Conservation (phyloP, 148 eudicot species). For the Silene conica region DNA sequence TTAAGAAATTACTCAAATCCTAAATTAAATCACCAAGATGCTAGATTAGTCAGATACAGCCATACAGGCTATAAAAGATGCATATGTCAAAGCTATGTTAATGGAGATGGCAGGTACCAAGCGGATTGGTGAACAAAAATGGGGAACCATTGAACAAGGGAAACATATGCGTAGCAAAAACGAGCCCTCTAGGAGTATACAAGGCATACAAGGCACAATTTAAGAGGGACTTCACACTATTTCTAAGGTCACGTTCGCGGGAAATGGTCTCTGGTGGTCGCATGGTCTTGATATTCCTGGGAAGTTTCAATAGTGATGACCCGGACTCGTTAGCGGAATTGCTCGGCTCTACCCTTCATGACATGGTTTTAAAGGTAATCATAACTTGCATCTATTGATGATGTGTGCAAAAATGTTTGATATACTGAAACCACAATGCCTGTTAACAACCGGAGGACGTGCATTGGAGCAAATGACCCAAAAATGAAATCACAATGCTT, state of each 20-base stretch:
- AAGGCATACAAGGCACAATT: neutral
- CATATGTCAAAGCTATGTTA: neutral
- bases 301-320: constrained; percentile 22
- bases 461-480: too few relatives aligned
- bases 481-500: too few relatives aligned
- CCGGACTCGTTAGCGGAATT: constrained; percentile 17
- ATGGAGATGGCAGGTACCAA: neutral
- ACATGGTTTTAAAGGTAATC: constrained; percentile 32
- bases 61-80: neutral
- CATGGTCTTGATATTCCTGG: constrained; percentile 40
- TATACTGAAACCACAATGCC: too few relatives aligned
- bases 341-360: constrained; percentile 26
- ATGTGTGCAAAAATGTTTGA: too few relatives aligned
- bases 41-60: too few relatives aligned
- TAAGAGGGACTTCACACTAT: neutral
- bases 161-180: neutral
- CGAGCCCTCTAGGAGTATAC: neutral
- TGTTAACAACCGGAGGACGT: too few relatives aligned
- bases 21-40: too few relatives aligned
- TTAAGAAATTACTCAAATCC: too few relatives aligned
- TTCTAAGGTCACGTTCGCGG: neutral
- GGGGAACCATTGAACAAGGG: neutral
- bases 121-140: neutral
- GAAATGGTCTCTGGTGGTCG: constrained; percentile 24
- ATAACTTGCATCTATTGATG: too few relatives aligned